Evolutionary conservation across 2,329 filamentous ascomycete species (phyloP), one percentile per base, ranked within the genome.

Genomic region (Pseudogymnoascus pannorum): DNA sequence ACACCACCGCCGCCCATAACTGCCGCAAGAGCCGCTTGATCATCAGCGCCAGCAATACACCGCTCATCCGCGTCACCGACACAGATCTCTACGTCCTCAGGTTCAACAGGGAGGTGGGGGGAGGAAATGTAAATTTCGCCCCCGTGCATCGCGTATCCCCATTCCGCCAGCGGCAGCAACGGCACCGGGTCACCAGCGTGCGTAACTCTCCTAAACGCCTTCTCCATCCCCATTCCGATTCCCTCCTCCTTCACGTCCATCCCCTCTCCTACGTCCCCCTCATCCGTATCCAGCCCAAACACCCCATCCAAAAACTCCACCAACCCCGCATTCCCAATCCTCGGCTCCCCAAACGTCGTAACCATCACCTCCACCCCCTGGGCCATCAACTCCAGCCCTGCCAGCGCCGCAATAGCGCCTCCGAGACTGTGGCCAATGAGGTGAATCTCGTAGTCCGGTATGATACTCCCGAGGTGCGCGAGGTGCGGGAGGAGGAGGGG

Each of bases 331-430:
- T 88, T 88, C 12, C 86, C 85, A 18, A 86, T 73, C 40, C 83
- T 79, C 18, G 94, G 94, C 74, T 97, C 91, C 8, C 94, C 94
- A 74, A 96, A 99, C 0, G 94, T 97, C 4, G 93, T 97, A 40
- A 96, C 85, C 12, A 80, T 65, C 2, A 92, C 85, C 7, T 87
- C 75, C 86, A 87, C 94, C 16, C 88, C 91, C n/a, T 87, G 78
- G 0, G 79, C 74, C 62, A 85, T 82, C 70, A 96, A 82, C 70
- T 99, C 94, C 29, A 97, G 79, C 1, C 84, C 90, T 0, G 92
- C 94, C 3, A 99, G 82, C 1, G 90, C 88, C 2, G 94, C 93
- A 1, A 99, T 90, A 0, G 94, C 92, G 14, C 94, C 94, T 18
- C 94, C 94, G 0, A 99, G 84, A 58, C 90, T 95, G 73, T 97